Percentiles rank a stretch among this genome's conserved stretches.
These are phyloP conservation scores for Pseudocercospora fuligena DNA, from an alignment of 2,329 filamentous ascomycete species.

Conservation along the genomic window DNA sequence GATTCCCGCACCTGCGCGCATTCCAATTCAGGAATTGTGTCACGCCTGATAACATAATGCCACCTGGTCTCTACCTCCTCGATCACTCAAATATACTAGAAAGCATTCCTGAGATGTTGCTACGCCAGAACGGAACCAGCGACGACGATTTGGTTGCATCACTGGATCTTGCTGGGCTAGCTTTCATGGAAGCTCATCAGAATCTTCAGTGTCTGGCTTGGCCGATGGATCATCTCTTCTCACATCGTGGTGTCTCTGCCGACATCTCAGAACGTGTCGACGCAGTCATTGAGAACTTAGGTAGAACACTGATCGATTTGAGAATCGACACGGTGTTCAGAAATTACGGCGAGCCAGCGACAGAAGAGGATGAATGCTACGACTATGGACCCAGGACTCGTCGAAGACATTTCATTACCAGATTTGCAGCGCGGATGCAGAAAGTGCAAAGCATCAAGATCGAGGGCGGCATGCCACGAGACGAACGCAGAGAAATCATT, in stretches of 20 bases:
- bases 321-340: conserved; percentile 46
- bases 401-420: conserved; percentile 46
- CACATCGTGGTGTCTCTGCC: conserved; percentile 33
- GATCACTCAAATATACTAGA: neutral
- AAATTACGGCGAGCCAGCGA: conserved; percentile 32
- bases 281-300: conserved; percentile 46
- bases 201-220: conserved; percentile 52
- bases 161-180: conserved; percentile 33
- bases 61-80: conserved; percentile 43
- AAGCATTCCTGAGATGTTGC: neutral
- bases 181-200: conserved; percentile 51
- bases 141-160: neutral
- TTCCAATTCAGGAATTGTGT: conserved; percentile 55
- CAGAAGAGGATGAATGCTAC: neutral
- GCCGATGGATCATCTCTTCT: conserved; percentile 54
- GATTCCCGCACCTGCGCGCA: conserved; percentile 50
- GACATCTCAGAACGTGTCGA: conserved; percentile 35
- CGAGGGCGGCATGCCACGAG: conserved; percentile 53
- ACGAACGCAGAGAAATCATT: conserved; percentile 53
- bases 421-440: conserved; percentile 49
- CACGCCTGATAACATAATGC: conserved; percentile 43
- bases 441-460: conserved; percentile 52
- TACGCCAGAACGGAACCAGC: neutral
- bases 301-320: conserved; percentile 47
- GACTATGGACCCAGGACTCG: conserved; percentile 20